Evolutionary conservation across 352 stramenopile species (phyloP), one percentile per base, ranked within the genome.

Genomic region (Aphanomyces astaci): DNA sequence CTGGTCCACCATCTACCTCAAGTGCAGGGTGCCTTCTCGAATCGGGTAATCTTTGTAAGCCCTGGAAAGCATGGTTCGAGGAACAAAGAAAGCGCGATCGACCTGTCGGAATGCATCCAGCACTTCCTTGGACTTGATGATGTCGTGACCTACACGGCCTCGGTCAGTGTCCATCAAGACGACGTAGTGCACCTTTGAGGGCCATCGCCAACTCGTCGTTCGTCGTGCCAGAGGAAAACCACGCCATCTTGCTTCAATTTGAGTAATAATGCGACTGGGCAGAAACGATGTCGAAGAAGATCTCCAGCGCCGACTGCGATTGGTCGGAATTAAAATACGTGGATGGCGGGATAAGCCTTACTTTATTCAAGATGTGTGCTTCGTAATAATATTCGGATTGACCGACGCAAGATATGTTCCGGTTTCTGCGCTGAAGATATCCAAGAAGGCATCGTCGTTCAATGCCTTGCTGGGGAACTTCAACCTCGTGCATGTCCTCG

Each of bases 1-100:
- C 2, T 11, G 54, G 9, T 24, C 11, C 17, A 66, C 17, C 13
- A 53, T 9, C 9, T 60, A 59, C 62, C 62, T 68, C 3, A 68
- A 22, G 48, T 68, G 62, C 27, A 68, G 19, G n/a, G 28, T 25
- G n/a, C 48, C 62, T 27, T 49, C 30, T 19, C 43, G 43, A 24
- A 68, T 59, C 19, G 62, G 62, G 22, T 56, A 62, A 28, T 68
- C 62, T 40, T 62, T 68, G 62, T 68, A 68, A 2, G 51, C 62
- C 11, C 48, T 43, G 0, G 49, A 27, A 15, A 62, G 17, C 33
- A 52, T 48, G 13, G 25, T 48, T 32, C 24, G 51, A 7, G 54
- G 53, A 19, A 74, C 70, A 59, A 74, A 74, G 15, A 63, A 46
- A n/a, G 43, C 70, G 24, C 70, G 56, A 56, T 74, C 70, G 15